Evolutionary conservation across 106 monocot species (phyloP).

Genomic region (Dendrobium officinale): DNA sequence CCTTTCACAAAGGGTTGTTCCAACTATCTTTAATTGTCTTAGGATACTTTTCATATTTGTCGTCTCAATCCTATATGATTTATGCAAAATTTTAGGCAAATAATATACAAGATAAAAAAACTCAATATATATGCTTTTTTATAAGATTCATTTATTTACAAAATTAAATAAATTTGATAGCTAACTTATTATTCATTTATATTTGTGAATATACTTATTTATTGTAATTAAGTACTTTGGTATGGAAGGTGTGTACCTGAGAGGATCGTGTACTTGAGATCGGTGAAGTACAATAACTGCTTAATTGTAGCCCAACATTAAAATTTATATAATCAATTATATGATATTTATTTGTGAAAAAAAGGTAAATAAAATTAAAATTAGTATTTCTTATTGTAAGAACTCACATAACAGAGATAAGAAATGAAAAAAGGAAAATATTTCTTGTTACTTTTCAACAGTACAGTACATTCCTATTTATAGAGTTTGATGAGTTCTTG

Average conservation of each 20-base stretch:
- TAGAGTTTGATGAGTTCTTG: too few relatives aligned
- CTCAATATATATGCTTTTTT: neutral
- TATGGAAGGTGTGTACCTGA: conserved; percentile 19
- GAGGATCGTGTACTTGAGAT: conserved; percentile 64
- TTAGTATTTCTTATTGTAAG: neutral
- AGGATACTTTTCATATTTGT: conserved; percentile 29
- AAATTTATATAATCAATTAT: conserved; percentile 8
- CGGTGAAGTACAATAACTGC: conserved; percentile 61
- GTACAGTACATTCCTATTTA: too few relatives aligned
- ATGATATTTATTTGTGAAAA: neutral
- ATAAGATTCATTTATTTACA: neutral
- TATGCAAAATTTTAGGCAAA: neutral
- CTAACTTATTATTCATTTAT: neutral
- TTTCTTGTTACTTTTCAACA: too few relatives aligned
- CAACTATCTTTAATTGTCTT: conserved; percentile 53
- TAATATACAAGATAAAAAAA: neutral
- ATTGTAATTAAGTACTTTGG: neutral
- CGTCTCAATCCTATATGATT: conserved; percentile 44
- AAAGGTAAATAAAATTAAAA: neutral
- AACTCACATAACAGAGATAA: too few relatives aligned
- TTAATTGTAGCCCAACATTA: conserved; percentile 61
- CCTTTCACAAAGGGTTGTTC: conserved; percentile 56
- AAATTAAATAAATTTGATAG: neutral
- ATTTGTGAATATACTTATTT: neutral
- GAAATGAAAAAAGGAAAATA: too few relatives aligned